Evolutionary conservation across 495 filamentous ascomycete species (phyloP).

Genomic region (Penicillium coprophilum): DNA sequence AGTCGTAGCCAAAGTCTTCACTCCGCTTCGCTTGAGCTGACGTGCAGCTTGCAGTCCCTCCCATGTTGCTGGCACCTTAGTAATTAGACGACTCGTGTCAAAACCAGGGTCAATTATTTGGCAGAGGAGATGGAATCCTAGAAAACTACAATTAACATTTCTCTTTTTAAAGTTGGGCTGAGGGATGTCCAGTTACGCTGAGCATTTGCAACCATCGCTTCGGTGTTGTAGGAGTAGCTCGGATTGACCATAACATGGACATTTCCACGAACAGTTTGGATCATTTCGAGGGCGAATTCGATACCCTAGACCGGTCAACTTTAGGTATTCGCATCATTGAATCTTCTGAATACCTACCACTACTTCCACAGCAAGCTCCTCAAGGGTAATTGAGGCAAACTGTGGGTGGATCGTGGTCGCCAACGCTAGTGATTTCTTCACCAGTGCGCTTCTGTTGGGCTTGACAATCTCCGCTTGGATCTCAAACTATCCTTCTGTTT

Average conservation of each 20-base stretch:
- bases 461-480: neutral
- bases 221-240: neutral
- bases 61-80: too few relatives aligned
- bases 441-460: neutral
- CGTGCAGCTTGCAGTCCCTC: too few relatives aligned
- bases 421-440: too few relatives aligned
- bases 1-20: too few relatives aligned
- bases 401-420: too few relatives aligned
- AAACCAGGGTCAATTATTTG: neutral
- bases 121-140: neutral
- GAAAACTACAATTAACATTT: neutral
- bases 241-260: neutral
- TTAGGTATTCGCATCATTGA: too few relatives aligned
- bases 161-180: too few relatives aligned
- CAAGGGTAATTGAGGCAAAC: too few relatives aligned
- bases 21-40: too few relatives aligned
- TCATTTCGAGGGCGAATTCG: neutral
- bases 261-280: neutral
- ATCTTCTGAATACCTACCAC: too few relatives aligned
- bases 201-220: neutral
- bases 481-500: neutral
- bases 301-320: neutral
- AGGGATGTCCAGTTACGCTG: neutral
- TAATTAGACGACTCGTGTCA: neutral
- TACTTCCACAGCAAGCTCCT: too few relatives aligned